Evolutionary conservation across 140 eudicot genomes (phyloP).

Genomic region (Stevia rebaudiana): DNA sequence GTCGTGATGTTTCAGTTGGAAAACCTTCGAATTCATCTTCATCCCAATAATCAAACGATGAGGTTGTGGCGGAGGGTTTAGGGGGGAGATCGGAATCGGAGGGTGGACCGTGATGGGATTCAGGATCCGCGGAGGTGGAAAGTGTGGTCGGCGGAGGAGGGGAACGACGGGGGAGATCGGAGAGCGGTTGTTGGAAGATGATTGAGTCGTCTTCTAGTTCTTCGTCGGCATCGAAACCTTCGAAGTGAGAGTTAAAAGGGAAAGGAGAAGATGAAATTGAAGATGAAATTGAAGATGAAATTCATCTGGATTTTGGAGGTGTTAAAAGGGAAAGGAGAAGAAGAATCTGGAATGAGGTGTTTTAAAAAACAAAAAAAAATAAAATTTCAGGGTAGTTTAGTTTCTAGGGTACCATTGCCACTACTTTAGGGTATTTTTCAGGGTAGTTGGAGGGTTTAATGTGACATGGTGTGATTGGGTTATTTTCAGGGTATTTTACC

Average conservation of each 20-base stretch:
- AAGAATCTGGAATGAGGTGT: too few relatives aligned
- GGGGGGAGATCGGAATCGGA: not conserved
- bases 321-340: too few relatives aligned
- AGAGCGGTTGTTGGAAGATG: constrained; percentile 18
- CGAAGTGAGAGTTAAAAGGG: constrained; percentile 37
- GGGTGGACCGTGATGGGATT: not conserved
- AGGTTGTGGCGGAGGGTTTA: not conserved
- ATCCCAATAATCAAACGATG: constrained; percentile 60
- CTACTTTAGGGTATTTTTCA: too few relatives aligned
- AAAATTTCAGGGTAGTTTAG: too few relatives aligned
- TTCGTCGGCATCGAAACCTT: constrained; percentile 69
- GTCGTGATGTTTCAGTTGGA: not conserved
- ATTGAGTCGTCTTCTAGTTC: constrained; percentile 35
- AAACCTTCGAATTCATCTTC: constrained; percentile 25
- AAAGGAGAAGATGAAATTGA: constrained; percentile 35
- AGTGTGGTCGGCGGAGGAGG: constrained; percentile 41
- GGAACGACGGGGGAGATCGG: constrained; percentile 41
- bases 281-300: too few relatives aligned
- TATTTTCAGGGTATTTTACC: too few relatives aligned
- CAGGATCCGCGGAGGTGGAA: constrained; percentile 9
- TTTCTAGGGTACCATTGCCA: too few relatives aligned
- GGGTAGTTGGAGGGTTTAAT: too few relatives aligned
- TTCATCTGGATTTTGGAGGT: too few relatives aligned
- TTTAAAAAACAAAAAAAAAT: too few relatives aligned
- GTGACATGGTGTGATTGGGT: too few relatives aligned